A percentile compares a stretch with the other conserved stretches of the same genome.
phyloP scores from a whole-genome alignment of 2,329 filamentous ascomycete genomes.

The Trichoderma afroharzianum region DNA sequence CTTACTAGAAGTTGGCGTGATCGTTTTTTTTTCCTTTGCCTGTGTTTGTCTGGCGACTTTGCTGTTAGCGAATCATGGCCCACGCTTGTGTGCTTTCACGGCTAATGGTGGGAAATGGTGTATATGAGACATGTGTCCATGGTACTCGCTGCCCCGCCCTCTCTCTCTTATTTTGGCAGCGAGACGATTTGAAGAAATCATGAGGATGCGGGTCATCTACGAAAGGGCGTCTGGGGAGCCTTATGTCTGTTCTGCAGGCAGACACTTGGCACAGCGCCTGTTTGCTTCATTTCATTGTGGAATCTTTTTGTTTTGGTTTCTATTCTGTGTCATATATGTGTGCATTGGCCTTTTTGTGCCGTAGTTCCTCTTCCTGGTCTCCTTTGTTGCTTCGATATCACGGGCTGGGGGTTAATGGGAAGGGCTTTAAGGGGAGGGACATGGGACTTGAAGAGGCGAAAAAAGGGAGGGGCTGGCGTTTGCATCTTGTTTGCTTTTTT shows the following conservation, averaged over 20 bases:
- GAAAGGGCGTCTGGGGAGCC: not conserved
- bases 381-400: not conserved
- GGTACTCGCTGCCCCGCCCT: not conserved
- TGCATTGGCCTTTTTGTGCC: not conserved
- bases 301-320: not conserved
- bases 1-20: conserved; percentile 38
- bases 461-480: conserved; percentile 7
- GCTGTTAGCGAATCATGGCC: not conserved
- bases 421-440: not conserved
- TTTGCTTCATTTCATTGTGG: not conserved
- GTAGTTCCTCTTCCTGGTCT: not conserved
- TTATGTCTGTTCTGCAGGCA: conserved; percentile 1
- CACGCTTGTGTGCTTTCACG: not conserved
- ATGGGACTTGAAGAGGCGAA: not conserved
- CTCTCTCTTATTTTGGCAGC: not conserved
- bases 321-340: conserved; percentile 12
- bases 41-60: not conserved
- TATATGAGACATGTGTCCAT: conserved; percentile 6
- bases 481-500: not conserved
- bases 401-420: not conserved
- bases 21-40: not conserved
- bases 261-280: not conserved
- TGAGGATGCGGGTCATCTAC: conserved; percentile 20
- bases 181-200: conserved; percentile 7
- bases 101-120: not conserved